Conservation (phyloP, 2,329 filamentous ascomycete species). For the Coleophoma crateriformis region DNA sequence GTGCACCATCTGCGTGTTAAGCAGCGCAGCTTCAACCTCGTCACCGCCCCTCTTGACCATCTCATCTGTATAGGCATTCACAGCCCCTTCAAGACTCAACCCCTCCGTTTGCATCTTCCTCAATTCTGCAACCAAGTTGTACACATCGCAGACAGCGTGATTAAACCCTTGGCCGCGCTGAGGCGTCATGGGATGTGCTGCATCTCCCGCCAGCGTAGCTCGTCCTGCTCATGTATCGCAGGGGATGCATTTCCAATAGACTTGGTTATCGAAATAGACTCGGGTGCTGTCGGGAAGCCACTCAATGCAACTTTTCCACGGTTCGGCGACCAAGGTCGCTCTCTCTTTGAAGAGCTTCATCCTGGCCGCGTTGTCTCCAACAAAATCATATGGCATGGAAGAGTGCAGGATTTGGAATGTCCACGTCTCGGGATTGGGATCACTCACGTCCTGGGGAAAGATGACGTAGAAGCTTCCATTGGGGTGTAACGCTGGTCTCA, state of each 20-base stretch:
- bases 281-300: constrained; percentile 20
- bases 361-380: neutral
- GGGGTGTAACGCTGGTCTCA: constrained; percentile 34
- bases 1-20: constrained; percentile 7
- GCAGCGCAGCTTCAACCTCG: constrained; percentile 5
- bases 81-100: constrained; percentile 6
- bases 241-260: constrained; percentile 22
- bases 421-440: constrained; percentile 31
- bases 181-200: constrained; percentile 26
- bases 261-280: constrained; percentile 20
- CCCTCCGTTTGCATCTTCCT: constrained; percentile 4
- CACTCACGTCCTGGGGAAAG: constrained; percentile 33
- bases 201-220: constrained; percentile 23
- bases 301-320: constrained; percentile 22
- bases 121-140: constrained; percentile 2
- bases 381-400: neutral
- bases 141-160: constrained; percentile 2
- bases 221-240: constrained; percentile 22
- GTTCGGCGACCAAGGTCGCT: neutral
- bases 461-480: constrained; percentile 35
- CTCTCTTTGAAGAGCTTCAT: neutral
- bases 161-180: constrained; percentile 18
- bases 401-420: constrained; percentile 39
- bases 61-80: constrained; percentile 7
- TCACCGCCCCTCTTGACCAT: constrained; percentile 8